Base-by-base conservation (phyloP, 148 eudicot genomes). In the Persicaria maculosa region DNA sequence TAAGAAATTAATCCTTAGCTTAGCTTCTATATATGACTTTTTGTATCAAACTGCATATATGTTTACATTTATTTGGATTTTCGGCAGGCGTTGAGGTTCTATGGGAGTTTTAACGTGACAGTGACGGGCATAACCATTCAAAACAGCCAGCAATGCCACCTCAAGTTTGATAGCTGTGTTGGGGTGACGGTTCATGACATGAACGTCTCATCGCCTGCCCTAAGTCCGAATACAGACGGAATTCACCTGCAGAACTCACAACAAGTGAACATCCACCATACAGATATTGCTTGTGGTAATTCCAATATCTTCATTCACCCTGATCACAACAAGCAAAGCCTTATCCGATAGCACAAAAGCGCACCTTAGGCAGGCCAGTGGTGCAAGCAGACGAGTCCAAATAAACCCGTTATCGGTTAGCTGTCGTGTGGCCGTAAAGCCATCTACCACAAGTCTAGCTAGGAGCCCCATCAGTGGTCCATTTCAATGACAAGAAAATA, bases 161-260 rank as follows among this genome's bases (percentile, higher is more conserved):
- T 95, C 68, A 92, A 89, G 77, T 90, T 95, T 22, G 96, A 90
- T 82, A 83, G 79, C 59, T 95, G 97, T 77, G 68, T 50, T 1
- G 96, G 93, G 79, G 99, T 92, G 10, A 79, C 83, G 9, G 97
- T 95, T 50, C 82, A 79, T 76, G 78, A 83, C 44, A 76, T 92
- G 74, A 85, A 64, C 25, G 80, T 85, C 53, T 82, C 88, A 31
- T 92, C 99, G 47, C 99, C 99, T 0, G 92, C 91, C 44, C 88
- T 92, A 79, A 95, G 99, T 78, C 97, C 97, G 10, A 95, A 95
- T 73, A 95, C 99, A 14, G 99, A 95, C 47, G 99, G 99, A 73
- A 90, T 95, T 70, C 99, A 95, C 84, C 79, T 95, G 17, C 93
- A 88, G 72, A 89, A 88, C 87, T 87, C 99, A 65, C 86, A 71